A percentile compares a stretch with the other conserved stretches of the same genome.
These are phyloP conservation scores for Phaeomoniella chlamydospora DNA, from an alignment of 2,329 filamentous ascomycete genomes.

Conservation along the genomic window DNA sequence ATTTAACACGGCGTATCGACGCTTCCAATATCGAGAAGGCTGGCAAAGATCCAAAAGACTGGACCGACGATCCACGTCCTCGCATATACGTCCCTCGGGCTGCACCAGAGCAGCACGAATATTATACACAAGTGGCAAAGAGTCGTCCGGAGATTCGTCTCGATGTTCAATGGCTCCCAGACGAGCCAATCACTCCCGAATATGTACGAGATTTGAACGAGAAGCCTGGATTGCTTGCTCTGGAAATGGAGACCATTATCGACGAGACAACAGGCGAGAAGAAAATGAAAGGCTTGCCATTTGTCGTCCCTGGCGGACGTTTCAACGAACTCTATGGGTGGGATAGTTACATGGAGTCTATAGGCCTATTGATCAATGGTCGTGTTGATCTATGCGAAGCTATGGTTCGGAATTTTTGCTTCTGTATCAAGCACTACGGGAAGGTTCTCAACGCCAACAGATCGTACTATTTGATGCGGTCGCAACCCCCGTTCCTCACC, in stretches of 20 bases:
- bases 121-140: constrained; percentile 68
- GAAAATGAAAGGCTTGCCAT: constrained; percentile 67
- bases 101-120: constrained; percentile 75
- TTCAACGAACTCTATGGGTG: constrained; percentile 99
- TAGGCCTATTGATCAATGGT: constrained; percentile 76
- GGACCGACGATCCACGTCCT: constrained; percentile 77
- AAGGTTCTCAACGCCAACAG: constrained; percentile 96
- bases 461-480: constrained; percentile 87
- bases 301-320: constrained; percentile 90
- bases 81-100: constrained; percentile 81
- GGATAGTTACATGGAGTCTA: constrained; percentile 97
- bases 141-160: constrained; percentile 71
- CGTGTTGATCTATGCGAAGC: constrained; percentile 76
- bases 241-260: constrained; percentile 67
- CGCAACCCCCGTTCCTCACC: constrained; percentile 90
- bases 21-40: constrained; percentile 66
- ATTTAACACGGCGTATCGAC: constrained; percentile 79
- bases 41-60: constrained; percentile 84
- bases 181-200: constrained; percentile 52
- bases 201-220: constrained; percentile 71
- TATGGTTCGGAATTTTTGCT: constrained; percentile 95
- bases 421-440: constrained; percentile 95
- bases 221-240: constrained; percentile 75
- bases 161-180: constrained; percentile 68
- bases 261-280: constrained; percentile 55